Percentiles rank a stretch among this genome's conserved stretches.
These are phyloP conservation scores for Botrytis medusae DNA, from an alignment of 2,329 filamentous ascomycete species.

Conservation along the genomic window DNA sequence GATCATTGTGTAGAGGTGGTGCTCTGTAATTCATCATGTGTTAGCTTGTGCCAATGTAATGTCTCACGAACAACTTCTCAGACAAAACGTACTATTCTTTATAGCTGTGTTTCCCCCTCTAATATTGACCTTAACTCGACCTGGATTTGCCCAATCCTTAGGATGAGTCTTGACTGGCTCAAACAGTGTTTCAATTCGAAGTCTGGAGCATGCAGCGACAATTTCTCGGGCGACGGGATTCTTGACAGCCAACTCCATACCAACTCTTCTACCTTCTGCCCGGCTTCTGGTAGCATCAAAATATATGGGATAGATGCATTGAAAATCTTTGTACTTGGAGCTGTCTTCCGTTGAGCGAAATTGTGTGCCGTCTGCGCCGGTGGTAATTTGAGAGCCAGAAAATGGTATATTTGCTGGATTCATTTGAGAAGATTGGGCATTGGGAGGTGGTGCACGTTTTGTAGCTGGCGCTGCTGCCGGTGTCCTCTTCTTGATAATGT, in stretches of 20 bases:
- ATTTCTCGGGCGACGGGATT: slow-evolving; percentile 91
- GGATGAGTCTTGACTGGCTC: slow-evolving; percentile 92
- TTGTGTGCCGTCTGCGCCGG: slow-evolving; percentile 40
- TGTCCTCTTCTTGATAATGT: slow-evolving; percentile 36
- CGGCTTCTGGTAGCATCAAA: slow-evolving; percentile 78
- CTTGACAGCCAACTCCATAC: slow-evolving; percentile 66
- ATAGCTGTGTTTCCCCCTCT: slow-evolving; percentile 57
- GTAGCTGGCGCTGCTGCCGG: slow-evolving; percentile 14
- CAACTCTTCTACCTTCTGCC: slow-evolving; percentile 78
- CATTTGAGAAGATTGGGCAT: slow-evolving; percentile 42
- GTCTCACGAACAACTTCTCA: neutral
- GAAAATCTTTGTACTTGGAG: slow-evolving; percentile 68
- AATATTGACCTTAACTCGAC: slow-evolving; percentile 77
- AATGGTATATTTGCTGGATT: slow-evolving; percentile 44
- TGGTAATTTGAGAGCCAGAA: slow-evolving; percentile 42
- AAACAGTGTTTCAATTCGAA: slow-evolving; percentile 73
- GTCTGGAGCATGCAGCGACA: slow-evolving; percentile 74
- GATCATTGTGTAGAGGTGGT: slow-evolving; percentile 82
- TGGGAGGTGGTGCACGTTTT: slow-evolving; percentile 34
- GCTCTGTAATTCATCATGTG: slow-evolving; percentile 52
- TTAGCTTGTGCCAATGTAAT: neutral
- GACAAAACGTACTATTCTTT: slow-evolving; percentile 59
- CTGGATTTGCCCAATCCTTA: slow-evolving; percentile 97
- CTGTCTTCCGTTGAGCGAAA: slow-evolving; percentile 48
- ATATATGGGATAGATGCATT: slow-evolving; percentile 93